Evolutionary conservation across 2,329 filamentous ascomycete genomes (phyloP).

Genomic region (Aureobasidium lini): DNA sequence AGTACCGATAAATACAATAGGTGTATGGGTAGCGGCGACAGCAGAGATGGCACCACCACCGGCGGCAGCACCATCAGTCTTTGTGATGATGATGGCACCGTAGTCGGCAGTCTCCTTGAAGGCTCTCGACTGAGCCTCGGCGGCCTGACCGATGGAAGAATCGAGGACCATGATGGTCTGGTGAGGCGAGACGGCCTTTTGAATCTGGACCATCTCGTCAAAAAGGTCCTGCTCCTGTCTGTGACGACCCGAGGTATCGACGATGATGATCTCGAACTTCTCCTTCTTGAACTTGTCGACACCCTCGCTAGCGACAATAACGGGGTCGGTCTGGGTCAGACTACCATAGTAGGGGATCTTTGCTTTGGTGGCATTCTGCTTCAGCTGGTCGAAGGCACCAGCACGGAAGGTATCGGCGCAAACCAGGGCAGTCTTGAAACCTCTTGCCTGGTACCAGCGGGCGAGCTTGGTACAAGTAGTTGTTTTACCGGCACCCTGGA

Average conservation of each 20-base stretch:
- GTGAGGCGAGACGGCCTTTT: slow-evolving; percentile 79
- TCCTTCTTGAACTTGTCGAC: slow-evolving; percentile 99
- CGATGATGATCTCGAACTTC: slow-evolving; percentile 95
- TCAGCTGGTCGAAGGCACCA: slow-evolving; percentile 95
- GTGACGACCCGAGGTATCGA: slow-evolving; percentile 93
- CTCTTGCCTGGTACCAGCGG: slow-evolving; percentile 85
- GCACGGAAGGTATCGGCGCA: slow-evolving; percentile 98
- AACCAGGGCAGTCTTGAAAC: slow-evolving; percentile 87
- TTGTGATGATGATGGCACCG: slow-evolving; percentile 97
- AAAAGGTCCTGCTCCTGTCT: slow-evolving; percentile 92
- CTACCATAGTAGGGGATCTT: slow-evolving; percentile 99
- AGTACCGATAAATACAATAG: slow-evolving; percentile 96
- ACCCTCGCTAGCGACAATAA: slow-evolving; percentile 86
- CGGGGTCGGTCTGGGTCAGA: slow-evolving; percentile 91
- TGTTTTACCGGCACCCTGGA: slow-evolving; percentile 96
- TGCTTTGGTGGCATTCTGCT: slow-evolving; percentile 97
- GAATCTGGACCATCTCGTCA: slow-evolving; percentile 96
- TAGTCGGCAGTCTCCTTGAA: slow-evolving; percentile 98
- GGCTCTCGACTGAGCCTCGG: slow-evolving; percentile 86
- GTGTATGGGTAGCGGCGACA: slow-evolving; percentile 90
- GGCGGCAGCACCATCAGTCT: slow-evolving; percentile 91
- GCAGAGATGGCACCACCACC: slow-evolving; percentile 97
- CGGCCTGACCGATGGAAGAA: slow-evolving; percentile 91
- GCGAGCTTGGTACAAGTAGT: slow-evolving; percentile 97
- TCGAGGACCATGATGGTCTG: slow-evolving; percentile 99